Percentiles rank a stretch among this genome's conserved stretches.
Evolutionary conservation across 2,329 filamentous ascomycete species (phyloP).

Genomic region (Hymenoscyphus fraxineus): DNA sequence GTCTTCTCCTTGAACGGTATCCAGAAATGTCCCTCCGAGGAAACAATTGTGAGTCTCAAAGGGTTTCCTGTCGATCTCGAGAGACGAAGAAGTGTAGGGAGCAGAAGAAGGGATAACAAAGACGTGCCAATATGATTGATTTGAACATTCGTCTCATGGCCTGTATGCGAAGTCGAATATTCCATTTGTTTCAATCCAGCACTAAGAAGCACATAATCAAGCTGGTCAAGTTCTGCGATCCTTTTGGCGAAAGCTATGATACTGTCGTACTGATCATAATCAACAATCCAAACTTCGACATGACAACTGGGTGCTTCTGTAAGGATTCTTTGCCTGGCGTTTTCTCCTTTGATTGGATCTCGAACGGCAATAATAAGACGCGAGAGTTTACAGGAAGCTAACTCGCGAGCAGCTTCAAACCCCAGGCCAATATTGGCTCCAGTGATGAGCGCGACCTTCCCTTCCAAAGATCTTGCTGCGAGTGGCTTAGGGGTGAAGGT

Average conservation of each 20-base stretch:
- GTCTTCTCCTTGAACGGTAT: conserved; percentile 7
- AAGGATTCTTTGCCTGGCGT: not conserved
- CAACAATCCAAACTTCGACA: conserved; percentile 33
- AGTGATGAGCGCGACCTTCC: conserved; percentile 28
- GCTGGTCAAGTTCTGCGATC: not conserved
- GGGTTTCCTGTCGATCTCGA: not conserved
- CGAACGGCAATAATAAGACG: conserved; percentile 38
- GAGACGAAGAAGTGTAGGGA: not conserved
- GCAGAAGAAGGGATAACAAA: not conserved
- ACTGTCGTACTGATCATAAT: not conserved
- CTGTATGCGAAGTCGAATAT: not conserved
- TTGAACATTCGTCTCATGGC: not conserved
- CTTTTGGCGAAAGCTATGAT: conserved; percentile 9
- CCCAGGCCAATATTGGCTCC: not conserved
- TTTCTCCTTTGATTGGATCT: not conserved
- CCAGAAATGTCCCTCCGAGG: conserved; percentile 11
- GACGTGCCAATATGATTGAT: not conserved
- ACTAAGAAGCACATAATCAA: not conserved
- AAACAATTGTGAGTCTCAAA: not conserved
- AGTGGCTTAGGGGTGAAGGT: conserved; percentile 23
- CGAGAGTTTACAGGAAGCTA: conserved; percentile 42
- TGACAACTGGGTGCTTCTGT: not conserved
- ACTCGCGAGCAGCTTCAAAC: not conserved
- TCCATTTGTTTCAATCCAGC: not conserved
- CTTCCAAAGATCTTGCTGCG: conserved; percentile 35